A percentile compares a stretch with the other conserved stretches of the same genome.
Evolutionary conservation across 257 asterid species (phyloP).

Genomic region (Ophiorrhiza pumila): DNA sequence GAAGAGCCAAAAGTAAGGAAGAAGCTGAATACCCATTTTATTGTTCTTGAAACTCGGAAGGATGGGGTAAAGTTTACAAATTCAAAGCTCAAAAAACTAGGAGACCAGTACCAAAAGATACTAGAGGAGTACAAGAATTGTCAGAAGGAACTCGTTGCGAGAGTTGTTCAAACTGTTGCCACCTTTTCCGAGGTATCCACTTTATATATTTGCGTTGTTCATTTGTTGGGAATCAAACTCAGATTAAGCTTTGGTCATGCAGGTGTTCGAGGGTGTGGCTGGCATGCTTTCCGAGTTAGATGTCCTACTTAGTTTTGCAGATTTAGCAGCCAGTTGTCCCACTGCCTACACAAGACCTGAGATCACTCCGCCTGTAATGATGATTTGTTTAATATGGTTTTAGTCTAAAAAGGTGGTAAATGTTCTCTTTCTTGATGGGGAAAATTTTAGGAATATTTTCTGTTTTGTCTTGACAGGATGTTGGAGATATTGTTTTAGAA

Average conservation of each 20-base stretch:
- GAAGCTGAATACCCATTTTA: slow-evolving; percentile 80
- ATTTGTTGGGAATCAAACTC: slow-evolving; percentile 9
- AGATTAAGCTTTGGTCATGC: slow-evolving; percentile 23
- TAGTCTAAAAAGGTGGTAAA: neutral
- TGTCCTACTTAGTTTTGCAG: slow-evolving; percentile 96
- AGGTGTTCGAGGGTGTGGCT: slow-evolving; percentile 87
- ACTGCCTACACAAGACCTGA: slow-evolving; percentile 78
- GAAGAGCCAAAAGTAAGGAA: slow-evolving; percentile 97
- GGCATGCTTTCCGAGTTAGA: slow-evolving; percentile 78
- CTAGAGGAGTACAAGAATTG: slow-evolving; percentile 81
- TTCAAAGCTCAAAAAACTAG: slow-evolving; percentile 74
- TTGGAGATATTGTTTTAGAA: slow-evolving; percentile 79
- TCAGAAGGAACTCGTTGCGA: slow-evolving; percentile 86
- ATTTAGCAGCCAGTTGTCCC: slow-evolving; percentile 85
- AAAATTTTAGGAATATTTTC: slow-evolving; percentile 16
- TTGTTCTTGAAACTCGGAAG: slow-evolving; percentile 94
- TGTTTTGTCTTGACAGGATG: slow-evolving; percentile 49
- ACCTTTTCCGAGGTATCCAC: slow-evolving; percentile 73
- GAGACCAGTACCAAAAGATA: slow-evolving; percentile 84
- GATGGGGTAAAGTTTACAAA: slow-evolving; percentile 96
- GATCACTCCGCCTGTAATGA: slow-evolving; percentile 70
- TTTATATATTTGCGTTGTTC: neutral
- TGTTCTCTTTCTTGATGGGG: slow-evolving; percentile 12
- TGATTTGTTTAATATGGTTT: slow-evolving; percentile 10
- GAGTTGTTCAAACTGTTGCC: slow-evolving; percentile 87